These are phyloP conservation scores for Colletotrichum kahawae DNA, from an alignment of 2,329 filamentous ascomycete genomes.

Conservation along the genomic window DNA sequence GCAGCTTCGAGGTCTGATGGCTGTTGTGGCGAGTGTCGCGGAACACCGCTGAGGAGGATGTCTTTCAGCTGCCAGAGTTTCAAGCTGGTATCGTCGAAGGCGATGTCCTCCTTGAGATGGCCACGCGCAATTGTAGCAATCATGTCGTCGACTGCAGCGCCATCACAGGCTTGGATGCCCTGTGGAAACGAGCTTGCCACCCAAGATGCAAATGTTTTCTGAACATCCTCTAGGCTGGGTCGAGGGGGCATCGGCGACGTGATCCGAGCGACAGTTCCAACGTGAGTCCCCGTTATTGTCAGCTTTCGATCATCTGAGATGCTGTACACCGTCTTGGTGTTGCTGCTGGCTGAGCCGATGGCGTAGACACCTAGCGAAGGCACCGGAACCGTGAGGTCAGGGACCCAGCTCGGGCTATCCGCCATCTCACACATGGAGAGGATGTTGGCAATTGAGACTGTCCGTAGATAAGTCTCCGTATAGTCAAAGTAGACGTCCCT, in stretches of 20 bases:
- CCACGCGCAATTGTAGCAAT: not conserved
- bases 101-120: not conserved
- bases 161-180: fast-evolving
- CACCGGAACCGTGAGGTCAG: not conserved
- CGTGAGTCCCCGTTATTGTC: not conserved
- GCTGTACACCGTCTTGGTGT: not conserved
- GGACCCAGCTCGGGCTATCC: not conserved
- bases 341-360: not conserved
- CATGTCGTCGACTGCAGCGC: not conserved
- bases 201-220: not conserved
- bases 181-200: not conserved
- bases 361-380: not conserved
- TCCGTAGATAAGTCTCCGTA: not conserved
- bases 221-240: not conserved
- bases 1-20: not conserved
- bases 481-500: not conserved
- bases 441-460: not conserved
- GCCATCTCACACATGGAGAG: not conserved
- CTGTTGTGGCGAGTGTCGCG: not conserved
- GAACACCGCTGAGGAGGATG: not conserved
- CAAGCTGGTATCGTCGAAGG: not conserved
- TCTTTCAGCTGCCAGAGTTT: not conserved
- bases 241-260: not conserved
- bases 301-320: not conserved
- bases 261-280: not conserved